Conservation (phyloP, 345 rosid species). For the Eucalyptus grandis region DNA sequence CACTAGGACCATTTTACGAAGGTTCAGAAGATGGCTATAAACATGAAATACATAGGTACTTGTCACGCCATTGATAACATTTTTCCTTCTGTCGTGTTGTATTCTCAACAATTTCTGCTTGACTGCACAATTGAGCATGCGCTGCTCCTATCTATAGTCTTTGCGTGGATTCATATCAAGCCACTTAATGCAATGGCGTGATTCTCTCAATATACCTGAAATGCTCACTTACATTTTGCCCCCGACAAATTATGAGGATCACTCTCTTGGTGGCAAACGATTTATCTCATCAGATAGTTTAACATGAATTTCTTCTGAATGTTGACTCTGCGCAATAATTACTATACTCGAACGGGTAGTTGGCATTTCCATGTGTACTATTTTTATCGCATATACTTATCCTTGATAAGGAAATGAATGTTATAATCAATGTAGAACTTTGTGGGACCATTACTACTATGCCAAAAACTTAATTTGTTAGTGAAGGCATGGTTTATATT, state of each 20-base stretch:
- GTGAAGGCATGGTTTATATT: background rate
- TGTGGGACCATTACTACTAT: background rate
- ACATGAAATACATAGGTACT: constrained; percentile 90
- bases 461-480: background rate
- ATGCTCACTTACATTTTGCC: background rate
- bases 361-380: background rate
- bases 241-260: background rate
- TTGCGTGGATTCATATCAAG: background rate
- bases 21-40: constrained; percentile 49
- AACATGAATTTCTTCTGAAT: background rate
- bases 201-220: background rate
- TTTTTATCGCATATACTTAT: background rate
- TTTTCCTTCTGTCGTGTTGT: background rate
- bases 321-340: background rate
- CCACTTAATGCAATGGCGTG: background rate
- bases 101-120: background rate
- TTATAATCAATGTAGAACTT: background rate
- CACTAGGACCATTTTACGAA: constrained; percentile 68
- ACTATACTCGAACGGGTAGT: background rate
- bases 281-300: background rate
- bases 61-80: background rate
- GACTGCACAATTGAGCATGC: background rate
- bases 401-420: background rate
- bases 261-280: background rate
- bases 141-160: background rate